Conservation (phyloP, 441 rosid species). For the Jatropha podagrica region DNA sequence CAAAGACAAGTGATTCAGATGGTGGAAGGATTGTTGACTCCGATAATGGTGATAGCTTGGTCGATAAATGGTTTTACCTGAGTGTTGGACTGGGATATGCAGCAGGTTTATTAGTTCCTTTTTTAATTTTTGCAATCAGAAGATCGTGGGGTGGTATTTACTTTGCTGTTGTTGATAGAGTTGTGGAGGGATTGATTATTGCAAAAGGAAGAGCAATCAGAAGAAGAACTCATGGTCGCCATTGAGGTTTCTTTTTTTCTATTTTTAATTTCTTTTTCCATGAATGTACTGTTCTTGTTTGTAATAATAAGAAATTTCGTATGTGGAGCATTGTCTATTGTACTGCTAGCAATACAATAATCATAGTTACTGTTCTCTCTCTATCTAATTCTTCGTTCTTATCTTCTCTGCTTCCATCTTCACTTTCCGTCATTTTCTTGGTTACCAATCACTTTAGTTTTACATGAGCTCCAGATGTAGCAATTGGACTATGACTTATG, state of each 20-base stretch:
- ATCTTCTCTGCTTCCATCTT: no score
- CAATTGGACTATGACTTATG: no score
- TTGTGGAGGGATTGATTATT: not conserved
- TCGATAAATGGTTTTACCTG: conserved; percentile 44
- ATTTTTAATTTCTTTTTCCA: not conserved
- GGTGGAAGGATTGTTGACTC: conserved; percentile 10
- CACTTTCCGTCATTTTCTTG: no score
- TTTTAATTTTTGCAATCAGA: conserved; percentile 18
- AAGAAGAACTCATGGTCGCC: not conserved
- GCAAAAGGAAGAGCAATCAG: not conserved
- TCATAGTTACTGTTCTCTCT: no score
- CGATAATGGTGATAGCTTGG: conserved; percentile 20
- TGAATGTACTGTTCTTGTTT: not conserved
- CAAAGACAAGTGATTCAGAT: conserved; percentile 1
- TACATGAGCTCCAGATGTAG: no score
- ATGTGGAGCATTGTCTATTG: not conserved
- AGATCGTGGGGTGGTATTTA: conserved; percentile 34
- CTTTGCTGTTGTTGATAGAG: conserved; percentile 35
- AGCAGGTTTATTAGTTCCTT: conserved; percentile 35
- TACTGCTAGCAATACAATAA: no score
- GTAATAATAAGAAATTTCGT: not conserved
- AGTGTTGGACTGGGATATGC: conserved; percentile 47
- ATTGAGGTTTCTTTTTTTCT: not conserved
- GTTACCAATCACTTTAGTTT: not conserved
- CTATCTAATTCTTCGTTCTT: no score